phyloP scores from a whole-genome alignment of 352 stramenopile species.

The Globisporangium yorkense region DNA sequence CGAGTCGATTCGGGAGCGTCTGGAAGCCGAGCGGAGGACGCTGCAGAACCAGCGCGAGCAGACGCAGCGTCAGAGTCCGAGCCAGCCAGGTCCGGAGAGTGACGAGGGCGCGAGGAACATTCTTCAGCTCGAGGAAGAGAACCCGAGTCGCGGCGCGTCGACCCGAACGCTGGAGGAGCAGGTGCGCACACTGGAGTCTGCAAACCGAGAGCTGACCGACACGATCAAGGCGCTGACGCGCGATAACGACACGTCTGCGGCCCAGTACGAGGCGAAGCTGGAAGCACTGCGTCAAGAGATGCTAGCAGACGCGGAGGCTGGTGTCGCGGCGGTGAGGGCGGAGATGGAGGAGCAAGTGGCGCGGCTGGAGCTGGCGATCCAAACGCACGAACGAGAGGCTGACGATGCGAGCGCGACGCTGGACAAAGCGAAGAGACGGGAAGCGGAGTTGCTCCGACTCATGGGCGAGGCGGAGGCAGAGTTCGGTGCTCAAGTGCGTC shows the following conservation, averaged over 20 bases:
- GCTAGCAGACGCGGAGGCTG: not conserved
- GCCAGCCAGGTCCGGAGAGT: not conserved
- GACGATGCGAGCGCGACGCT: not conserved
- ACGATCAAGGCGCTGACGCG: not conserved
- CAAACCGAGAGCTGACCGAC: not conserved
- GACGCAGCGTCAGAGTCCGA: not conserved
- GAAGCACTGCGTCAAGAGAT: not conserved
- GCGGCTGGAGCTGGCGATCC: not conserved
- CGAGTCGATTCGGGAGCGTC: slow-evolving; percentile 9
- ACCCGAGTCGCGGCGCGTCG: not conserved
- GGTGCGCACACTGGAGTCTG: not conserved
- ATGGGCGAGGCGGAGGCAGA: too few relatives aligned
- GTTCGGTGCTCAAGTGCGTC: too few relatives aligned
- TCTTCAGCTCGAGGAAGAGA: too few relatives aligned
- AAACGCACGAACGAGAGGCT: not conserved
- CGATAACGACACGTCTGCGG: not conserved
- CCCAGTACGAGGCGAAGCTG: not conserved
- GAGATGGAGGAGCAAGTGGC: not conserved
- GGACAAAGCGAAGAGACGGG: not conserved
- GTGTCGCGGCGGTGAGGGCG: not conserved
- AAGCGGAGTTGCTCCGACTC: not conserved
- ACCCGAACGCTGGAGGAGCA: not conserved
- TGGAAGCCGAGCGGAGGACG: slow-evolving; percentile 5
- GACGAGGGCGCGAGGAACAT: not conserved
- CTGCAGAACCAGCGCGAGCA: slow-evolving; percentile 1